phyloP scores from a whole-genome alignment of 2,329 filamentous ascomycete species.

The Exophiala lecanii-corni region DNA sequence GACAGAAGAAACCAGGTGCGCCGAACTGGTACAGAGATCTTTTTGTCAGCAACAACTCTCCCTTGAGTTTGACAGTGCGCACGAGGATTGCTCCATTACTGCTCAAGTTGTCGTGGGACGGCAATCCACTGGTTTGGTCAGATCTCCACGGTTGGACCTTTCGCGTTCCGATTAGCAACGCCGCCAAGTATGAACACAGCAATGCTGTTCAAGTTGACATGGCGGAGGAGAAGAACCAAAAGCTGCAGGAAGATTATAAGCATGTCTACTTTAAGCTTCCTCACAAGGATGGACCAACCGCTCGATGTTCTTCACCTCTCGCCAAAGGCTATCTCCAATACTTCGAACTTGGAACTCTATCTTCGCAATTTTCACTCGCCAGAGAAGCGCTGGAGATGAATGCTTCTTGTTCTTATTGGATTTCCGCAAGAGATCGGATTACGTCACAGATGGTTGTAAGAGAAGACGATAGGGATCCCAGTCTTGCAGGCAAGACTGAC shows the following conservation, averaged over 20 bases:
- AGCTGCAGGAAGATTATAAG: constrained; percentile 60
- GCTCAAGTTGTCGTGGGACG: constrained; percentile 81
- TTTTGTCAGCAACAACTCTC: constrained; percentile 62
- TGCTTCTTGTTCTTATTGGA: constrained; percentile 98
- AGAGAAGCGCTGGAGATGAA: constrained; percentile 98
- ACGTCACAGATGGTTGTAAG: constrained; percentile 95
- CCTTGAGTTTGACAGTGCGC: constrained; percentile 75
- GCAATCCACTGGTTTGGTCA: constrained; percentile 86
- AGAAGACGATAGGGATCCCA: constrained; percentile 52
- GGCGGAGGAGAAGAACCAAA: constrained; percentile 64
- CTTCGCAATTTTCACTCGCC: constrained; percentile 82
- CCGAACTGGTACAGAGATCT: constrained; percentile 95
- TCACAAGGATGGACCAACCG: constrained; percentile 86
- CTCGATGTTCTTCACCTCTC: constrained; percentile 79
- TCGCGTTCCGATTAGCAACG: constrained; percentile 61
- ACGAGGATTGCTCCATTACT: constrained; percentile 83
- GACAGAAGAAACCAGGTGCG: constrained; percentile 92
- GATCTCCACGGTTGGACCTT: constrained; percentile 93
- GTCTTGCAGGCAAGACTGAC: constrained; percentile 29
- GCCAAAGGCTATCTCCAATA: constrained; percentile 87
- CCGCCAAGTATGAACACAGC: constrained; percentile 62
- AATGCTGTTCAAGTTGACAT: constrained; percentile 73
- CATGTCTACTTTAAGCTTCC: constrained; percentile 86
- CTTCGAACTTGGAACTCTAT: constrained; percentile 83
- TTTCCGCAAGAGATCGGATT: constrained; percentile 88